These are phyloP conservation scores for Tulasnella sp. DNA, from an alignment of 768 basidiomycete species.

Conservation along the genomic window DNA sequence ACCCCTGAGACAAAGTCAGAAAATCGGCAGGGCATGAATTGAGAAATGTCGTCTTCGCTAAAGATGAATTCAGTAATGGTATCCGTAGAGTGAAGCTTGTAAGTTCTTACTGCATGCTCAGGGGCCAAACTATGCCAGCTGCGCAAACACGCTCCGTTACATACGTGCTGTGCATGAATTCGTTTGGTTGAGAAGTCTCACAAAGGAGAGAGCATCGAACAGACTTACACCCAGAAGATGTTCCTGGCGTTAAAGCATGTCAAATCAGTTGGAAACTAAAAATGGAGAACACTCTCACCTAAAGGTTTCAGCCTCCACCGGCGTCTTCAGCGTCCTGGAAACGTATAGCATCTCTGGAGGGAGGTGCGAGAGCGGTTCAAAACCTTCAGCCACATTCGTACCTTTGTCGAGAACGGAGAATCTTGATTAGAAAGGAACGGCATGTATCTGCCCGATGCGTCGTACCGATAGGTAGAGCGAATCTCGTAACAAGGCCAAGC, in stretches of 20 bases:
- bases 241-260: background rate
- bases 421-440: background rate
- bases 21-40: constrained; percentile 2
- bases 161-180: background rate
- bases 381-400: background rate
- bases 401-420: background rate
- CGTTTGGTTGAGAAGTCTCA: background rate
- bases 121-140: background rate
- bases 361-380: background rate
- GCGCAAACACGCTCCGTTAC: background rate
- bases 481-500: background rate
- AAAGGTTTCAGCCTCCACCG: background rate
- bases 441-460: background rate
- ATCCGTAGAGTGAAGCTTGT: background rate
- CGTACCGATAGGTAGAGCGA: background rate
- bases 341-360: background rate
- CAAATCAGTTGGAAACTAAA: background rate
- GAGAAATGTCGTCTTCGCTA: constrained; percentile 1
- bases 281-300: background rate
- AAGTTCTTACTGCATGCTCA: background rate
- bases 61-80: background rate
- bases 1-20: constrained; percentile 7
- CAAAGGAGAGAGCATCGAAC: background rate
- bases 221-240: background rate
- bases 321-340: background rate